Percentiles rank a stretch among this genome's conserved stretches.
phyloP scores from a whole-genome alignment of 345 rosid genomes.

The Psidium friedrichsthalianum region DNA sequence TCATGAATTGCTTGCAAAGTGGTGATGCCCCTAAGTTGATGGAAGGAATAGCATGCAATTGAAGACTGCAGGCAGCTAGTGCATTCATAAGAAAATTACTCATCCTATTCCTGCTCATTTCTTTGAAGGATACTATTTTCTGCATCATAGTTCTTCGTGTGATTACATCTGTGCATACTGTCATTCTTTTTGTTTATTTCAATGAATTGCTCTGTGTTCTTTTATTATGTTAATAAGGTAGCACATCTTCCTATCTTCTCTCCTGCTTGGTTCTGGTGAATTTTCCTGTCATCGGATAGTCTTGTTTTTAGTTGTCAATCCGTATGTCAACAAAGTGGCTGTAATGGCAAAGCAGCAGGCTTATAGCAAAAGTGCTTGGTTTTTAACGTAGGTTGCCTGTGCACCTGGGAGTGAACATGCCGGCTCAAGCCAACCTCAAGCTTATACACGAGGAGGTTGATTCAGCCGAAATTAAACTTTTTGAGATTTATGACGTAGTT shows the following conservation, averaged over 20 bases:
- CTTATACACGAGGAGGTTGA: slow-evolving; percentile 34
- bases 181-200: not conserved
- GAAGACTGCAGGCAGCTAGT: not conserved
- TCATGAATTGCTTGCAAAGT: not conserved
- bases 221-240: not conserved
- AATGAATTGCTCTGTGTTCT: not conserved
- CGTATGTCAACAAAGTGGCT: not conserved
- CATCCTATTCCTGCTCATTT: not conserved
- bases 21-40: not conserved
- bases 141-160: not conserved
- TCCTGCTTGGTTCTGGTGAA: not conserved
- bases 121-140: not conserved
- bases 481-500: slow-evolving; percentile 83
- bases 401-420: slow-evolving; percentile 95
- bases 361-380: not conserved
- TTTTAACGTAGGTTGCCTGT: slow-evolving; percentile 51
- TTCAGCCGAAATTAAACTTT: slow-evolving; percentile 53
- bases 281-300: not conserved
- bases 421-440: slow-evolving; percentile 72
- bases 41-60: not conserved
- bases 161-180: not conserved
- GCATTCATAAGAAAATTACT: not conserved
- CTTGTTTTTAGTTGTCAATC: not conserved
- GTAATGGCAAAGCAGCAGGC: not conserved
- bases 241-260: not conserved